Base-by-base conservation (phyloP, 345 rosid species). In the Heritiera fomes region DNA sequence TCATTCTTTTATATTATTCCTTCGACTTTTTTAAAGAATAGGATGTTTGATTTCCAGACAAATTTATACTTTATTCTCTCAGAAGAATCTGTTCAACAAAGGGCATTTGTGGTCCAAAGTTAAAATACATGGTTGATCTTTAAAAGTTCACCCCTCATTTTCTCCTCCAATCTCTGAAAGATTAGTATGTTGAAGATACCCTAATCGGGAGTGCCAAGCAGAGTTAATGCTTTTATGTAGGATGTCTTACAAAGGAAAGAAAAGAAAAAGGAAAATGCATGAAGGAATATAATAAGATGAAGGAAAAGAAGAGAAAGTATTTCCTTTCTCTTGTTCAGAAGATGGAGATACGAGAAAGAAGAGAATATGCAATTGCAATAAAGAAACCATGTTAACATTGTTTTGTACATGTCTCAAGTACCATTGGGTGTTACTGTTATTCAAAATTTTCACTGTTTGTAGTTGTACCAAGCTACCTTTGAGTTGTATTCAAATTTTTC, bases 71-170 rank as follows among this genome's bases (percentile, higher is more conserved):
- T 71, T 71, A 71, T 73, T 41, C 77, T 41, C 18, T 56, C 64
- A 55, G 9, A 41, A 73, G 38, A 73, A 73, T 73, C 65, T 73
- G 32, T 73, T 73, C 65, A 73, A 56, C 63, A 73, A 73, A 73
- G 77, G 53, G 77, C 65, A 73, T 40, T 12, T 56, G 77, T 56
- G 77, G 77, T 38, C 77, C 77, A 73, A 73, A 73, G 77, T 58
- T 58, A 8, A 4, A 56, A 59, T 20, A 59, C 4, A 58, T 18
- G 2, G 30, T 9, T 59, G 30, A 20, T 59, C 32, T 59, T 20
- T 7, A 59, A 59, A 59, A 20, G 13, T 59, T 59, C 63, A 59
- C 4, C 12, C 32, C 77, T 18, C 47, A 59, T 41, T 49, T 71
- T 28, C 50, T 73, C 63, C 49, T 10, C 38, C 38, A 34, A 1